These are phyloP conservation scores for Ramalina intermedia DNA, from an alignment of 495 filamentous ascomycete genomes.

Conservation along the genomic window DNA sequence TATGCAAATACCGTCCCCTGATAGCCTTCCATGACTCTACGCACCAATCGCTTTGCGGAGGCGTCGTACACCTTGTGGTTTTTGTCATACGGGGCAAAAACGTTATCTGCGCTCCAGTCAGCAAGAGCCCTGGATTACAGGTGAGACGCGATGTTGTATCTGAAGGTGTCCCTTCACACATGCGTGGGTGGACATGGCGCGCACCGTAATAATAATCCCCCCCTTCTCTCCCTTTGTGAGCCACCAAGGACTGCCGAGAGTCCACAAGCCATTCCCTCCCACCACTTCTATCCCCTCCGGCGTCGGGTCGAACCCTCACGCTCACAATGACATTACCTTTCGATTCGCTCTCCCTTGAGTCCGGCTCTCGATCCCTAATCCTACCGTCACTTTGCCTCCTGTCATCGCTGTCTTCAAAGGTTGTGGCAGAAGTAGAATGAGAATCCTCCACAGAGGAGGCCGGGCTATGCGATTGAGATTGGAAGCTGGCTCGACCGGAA, in stretches of 20 bases:
- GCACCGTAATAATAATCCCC: constrained; percentile 88
- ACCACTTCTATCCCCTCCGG: constrained; percentile 41
- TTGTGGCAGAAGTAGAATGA: constrained; percentile 79
- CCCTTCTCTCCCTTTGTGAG: constrained; percentile 75
- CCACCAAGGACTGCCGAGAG: constrained; percentile 63
- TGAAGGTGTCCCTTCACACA: background rate
- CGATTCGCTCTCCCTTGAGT: constrained; percentile 38
- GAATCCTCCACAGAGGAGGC: constrained; percentile 83
- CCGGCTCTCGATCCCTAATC: constrained; percentile 21
- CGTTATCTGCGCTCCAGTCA: constrained; percentile 56
- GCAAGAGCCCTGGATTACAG: background rate
- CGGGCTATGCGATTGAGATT: constrained; percentile 73
- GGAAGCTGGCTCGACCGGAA: constrained; percentile 53
- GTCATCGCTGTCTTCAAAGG: constrained; percentile 61
- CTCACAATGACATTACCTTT: constrained; percentile 97
- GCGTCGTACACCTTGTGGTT: constrained; percentile 91
- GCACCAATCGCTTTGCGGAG: constrained; percentile 81
- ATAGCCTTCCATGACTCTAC: constrained; percentile 97
- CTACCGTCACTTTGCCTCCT: constrained; percentile 23
- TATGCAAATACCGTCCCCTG: constrained; percentile 98
- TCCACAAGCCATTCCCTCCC: constrained; percentile 91
- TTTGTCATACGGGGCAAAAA: constrained; percentile 82
- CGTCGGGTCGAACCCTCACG: constrained; percentile 81
- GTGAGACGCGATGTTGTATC: background rate
- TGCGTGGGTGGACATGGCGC: constrained; percentile 19